Conservation (phyloP, 768 basidiomycete genomes). For the Mycena polygramma region DNA sequence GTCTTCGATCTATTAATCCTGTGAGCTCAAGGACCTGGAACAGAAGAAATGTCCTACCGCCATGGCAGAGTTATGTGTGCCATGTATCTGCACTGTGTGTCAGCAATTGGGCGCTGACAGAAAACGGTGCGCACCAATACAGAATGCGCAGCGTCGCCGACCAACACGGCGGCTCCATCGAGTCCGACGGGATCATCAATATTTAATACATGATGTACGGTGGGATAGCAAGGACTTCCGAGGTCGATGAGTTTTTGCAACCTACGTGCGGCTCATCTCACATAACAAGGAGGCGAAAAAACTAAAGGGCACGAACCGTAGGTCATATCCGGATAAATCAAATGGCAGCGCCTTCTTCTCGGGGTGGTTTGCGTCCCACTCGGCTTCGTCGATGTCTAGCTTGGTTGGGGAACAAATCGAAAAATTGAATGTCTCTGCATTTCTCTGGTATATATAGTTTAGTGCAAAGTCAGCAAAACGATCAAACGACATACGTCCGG, state of each 20-base stretch:
- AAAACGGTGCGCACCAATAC: conserved; percentile 46
- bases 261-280: background rate
- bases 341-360: conserved; percentile 7
- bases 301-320: conserved; percentile 13
- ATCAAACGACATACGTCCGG: conserved; percentile 7
- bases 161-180: conserved; percentile 47
- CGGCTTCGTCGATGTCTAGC: background rate
- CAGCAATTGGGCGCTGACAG: background rate
- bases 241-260: conserved; percentile 19
- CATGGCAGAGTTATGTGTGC: conserved; percentile 58
- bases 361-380: background rate
- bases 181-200: conserved; percentile 49
- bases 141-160: conserved; percentile 60
- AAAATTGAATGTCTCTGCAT: conserved; percentile 19
- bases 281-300: background rate
- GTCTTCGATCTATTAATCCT: conserved; percentile 47
- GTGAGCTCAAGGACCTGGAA: conserved; percentile 38
- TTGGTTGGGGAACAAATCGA: conserved; percentile 7
- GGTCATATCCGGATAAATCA: conserved; percentile 25
- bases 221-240: conserved; percentile 13
- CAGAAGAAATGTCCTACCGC: conserved; percentile 42
- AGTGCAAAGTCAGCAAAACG: background rate
- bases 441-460: background rate
- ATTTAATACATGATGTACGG: conserved; percentile 24
- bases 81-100: conserved; percentile 47